Evolutionary conservation across 108 stramenopile species (phyloP), one percentile per base, ranked within the genome.

Genomic region (Thalassiosira profunda): DNA sequence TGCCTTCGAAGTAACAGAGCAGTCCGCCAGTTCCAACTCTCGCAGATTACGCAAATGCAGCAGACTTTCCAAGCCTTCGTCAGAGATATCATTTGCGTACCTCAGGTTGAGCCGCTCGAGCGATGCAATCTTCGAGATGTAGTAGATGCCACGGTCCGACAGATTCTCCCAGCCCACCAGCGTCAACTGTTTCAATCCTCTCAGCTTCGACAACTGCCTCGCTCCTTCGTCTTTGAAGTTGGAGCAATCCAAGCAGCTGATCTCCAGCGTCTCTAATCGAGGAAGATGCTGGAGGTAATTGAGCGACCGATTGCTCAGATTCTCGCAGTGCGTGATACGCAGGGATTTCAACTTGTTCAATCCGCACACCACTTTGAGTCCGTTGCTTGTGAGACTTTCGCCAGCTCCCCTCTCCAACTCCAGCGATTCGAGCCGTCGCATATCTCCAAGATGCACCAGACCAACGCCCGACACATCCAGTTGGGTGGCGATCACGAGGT

Each of bases 151-250:
- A 40, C 35, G 37, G 68, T 95, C 94, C 3, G 89, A 84, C 24
- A 77, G 45, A 30, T 64, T 21, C 14, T 70, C 76, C 76, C 76
- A 95, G 61, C 38, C 89, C 37, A 31, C 89, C 76, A 43, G 83
- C 67, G 70, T 89, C 70, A 61, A 84, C 43, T 59, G 87, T 85
- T 82, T 67, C 21, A 95, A 38, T 33, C 43, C 46, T 11, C 71
- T 81, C 52, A 95, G 36, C 23, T 72, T 52, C 7, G 89, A 76
- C 24, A 95, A 51, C 35, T 91, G 86, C 12, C 83, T 59, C 2
- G 90, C 76, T 0, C 90, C 91, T 24, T 81, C 58, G 61, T 89
- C 87, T 11, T 86, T 72, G 23, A 95, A 89, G 42, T 89, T 89
- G 29, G 83, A 89, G 46, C 82, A 80, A 64, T 86, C 81, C 7